Percentiles rank a stretch among this genome's conserved stretches.
These are phyloP conservation scores for Orbilia brochopaga DNA, from an alignment of 2,329 filamentous ascomycete genomes.

Conservation along the genomic window DNA sequence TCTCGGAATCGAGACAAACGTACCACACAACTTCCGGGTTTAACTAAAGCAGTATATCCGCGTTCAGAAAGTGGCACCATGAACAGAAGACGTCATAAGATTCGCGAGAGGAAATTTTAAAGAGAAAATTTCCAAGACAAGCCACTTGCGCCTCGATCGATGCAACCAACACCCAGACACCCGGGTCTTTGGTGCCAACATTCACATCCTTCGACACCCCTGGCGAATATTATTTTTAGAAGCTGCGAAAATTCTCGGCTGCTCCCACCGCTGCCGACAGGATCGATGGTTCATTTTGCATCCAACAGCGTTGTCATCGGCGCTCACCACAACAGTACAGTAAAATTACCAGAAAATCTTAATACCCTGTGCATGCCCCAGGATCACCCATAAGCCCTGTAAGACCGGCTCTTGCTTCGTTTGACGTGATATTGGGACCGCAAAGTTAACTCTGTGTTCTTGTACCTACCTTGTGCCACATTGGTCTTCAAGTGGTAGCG, in stretches of 20 bases:
- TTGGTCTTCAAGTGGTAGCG: no score
- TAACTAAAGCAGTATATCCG: background rate
- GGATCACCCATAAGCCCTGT: no score
- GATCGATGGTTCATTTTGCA: background rate
- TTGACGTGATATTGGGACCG: no score
- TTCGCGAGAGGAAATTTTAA: background rate
- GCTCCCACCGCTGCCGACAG: background rate
- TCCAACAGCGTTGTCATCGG: background rate
- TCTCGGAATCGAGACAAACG: background rate
- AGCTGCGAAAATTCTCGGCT: background rate
- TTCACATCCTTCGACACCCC: no score
- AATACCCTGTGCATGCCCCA: no score
- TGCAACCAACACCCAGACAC: background rate
- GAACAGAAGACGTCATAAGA: background rate
- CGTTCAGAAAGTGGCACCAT: background rate
- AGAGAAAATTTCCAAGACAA: background rate
- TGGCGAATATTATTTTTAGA: background rate
- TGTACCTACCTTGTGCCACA: no score
- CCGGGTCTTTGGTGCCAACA: background rate
- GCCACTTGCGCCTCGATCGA: conserved; percentile 1
- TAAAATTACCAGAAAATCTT: no score
- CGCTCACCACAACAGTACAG: background rate
- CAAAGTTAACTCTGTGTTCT: no score
- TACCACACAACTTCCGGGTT: background rate
- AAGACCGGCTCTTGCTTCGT: no score